Base-by-base conservation (phyloP, 495 filamentous ascomycete genomes). In the Cercophora scortea region DNA sequence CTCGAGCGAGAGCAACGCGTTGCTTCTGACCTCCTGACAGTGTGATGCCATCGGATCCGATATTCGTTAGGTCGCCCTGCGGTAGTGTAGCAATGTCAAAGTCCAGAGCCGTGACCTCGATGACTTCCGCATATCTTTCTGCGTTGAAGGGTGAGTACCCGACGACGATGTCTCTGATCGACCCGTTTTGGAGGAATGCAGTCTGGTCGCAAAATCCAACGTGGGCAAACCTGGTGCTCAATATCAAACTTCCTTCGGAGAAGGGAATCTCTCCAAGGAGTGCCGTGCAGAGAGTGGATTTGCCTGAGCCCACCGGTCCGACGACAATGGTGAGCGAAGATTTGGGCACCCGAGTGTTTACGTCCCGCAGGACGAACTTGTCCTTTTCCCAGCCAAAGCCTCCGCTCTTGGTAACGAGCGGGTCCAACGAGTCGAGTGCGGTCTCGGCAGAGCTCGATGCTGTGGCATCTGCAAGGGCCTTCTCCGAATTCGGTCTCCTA, bases 1-100 rank as follows among this genome's bases (percentile, higher is more conserved):
- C 63, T 53, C 64, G 13, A 12, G 49, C 38, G 9, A 47, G 11
- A 6, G 49, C 18, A 49, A 86, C 68, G 8, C 82, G 70, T 54
- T 86, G 82, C 49, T 75, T 78, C 53, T 87, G 83, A 0, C 84
- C 84, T 11, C 82, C 82, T 54, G 76, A 81, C 8, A 88, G 68
- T 9, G 71, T 70, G 45, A 82, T 70, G 2, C 83, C 84, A 50
- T 80, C 78, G 64, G 74, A 80, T 9, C 82, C 84, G 49, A 84
- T 74, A 5, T 71, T 51, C 1, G 79, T 84, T 35, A 71, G 60
- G 57, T 86, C 80, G 0, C 40, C 49, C 8, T 10, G 6, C 19
- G 38, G 25, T 4, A 51, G 25, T 1, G 10, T 35, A 4, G 42
- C 61, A 38, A 84, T 62, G 60, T 84, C 81, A 42, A 71, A 61